Evolutionary conservation across 208 protist species (phyloP), one percentile per base, ranked within the genome.

Genomic region (Vickermania ingenoplastis): DNA sequence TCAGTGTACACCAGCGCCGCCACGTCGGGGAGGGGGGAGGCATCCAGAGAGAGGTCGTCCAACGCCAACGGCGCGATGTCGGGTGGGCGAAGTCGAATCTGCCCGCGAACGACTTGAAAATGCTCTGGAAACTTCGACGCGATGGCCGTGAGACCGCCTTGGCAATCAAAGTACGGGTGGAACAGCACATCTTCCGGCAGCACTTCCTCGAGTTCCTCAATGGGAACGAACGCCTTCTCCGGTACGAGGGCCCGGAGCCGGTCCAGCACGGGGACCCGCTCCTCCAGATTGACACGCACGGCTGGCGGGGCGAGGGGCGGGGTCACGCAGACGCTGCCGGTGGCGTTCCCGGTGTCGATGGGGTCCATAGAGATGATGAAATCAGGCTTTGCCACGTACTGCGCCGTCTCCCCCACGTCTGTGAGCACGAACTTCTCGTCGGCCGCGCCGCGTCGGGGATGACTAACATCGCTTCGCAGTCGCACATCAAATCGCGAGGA

Each of bases 161-260:
- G 88, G 56, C 81, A 92, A 65, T 94, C 81, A 64, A 94, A 94
- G 74, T 92, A 94, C 3, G 88, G 82, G 59, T 94, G 84, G 58
- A 92, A 94, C 3, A 94, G 69, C 3, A 94, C 61, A 49, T 90
- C 82, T 62, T 91, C 82, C 1, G 88, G 84, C 1, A 94, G 64
- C 24, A 25, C 63, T 57, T 90, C 83, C 78, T 94, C 84, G 41
- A 94, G 58, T 23, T 62, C 63, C 23, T 86, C 79, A 1, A 94
- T 70, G n/a, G 75, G 26, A 2, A 65, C 64, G 57, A 91, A 94
- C 21, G 69, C 67, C 14, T 21, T 30, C 36, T 45, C 36, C 24
- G 88, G 84, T n/a, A 94, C 75, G 24, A 92, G 69, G 23, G 70
- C 62, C 28, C 71, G 69, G 49, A 94, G 76, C 5, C 82, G 81